phyloP scores from a whole-genome alignment of 768 basidiomycete species.

The Postia placenta region DNA sequence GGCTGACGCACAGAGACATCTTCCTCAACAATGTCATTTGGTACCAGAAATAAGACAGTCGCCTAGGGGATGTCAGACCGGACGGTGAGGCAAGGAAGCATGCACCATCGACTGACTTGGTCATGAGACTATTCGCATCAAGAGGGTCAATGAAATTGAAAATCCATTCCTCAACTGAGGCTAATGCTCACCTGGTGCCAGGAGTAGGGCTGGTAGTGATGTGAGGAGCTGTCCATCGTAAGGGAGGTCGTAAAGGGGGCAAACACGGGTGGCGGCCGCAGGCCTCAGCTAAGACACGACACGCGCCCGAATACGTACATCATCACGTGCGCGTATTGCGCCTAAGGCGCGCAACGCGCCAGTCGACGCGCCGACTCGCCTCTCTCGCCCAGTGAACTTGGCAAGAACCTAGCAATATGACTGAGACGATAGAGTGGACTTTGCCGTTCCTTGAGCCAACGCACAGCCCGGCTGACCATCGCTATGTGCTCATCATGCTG shows the following conservation, averaged over 20 bases:
- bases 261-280: background rate
- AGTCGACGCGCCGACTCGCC: conserved; percentile 2
- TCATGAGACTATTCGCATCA: conserved; percentile 77
- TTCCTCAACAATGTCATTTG: conserved; percentile 63
- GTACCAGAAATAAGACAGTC: conserved; percentile 69
- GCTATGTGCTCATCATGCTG: conserved; percentile 69
- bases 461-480: conserved; percentile 4
- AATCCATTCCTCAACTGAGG: background rate
- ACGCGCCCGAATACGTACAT: conserved; percentile 9
- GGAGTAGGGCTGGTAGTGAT: conserved; percentile 49
- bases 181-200: conserved; percentile 72
- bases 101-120: conserved; percentile 52
- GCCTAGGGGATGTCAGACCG: conserved; percentile 40
- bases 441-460: conserved; percentile 15
- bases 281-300: background rate
- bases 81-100: conserved; percentile 4
- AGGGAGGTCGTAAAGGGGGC: background rate
- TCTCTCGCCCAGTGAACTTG: too few relatives aligned
- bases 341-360: background rate
- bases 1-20: conserved; percentile 54
- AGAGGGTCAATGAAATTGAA: conserved; percentile 3
- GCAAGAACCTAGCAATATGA: background rate
- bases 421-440: background rate
- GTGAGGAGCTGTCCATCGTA: conserved; percentile 21
- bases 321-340: conserved; percentile 16